Percentiles rank a stretch among this genome's conserved stretches.
Evolutionary conservation across 2,329 filamentous ascomycete species (phyloP).

Genomic region (Cadophora sp.): DNA sequence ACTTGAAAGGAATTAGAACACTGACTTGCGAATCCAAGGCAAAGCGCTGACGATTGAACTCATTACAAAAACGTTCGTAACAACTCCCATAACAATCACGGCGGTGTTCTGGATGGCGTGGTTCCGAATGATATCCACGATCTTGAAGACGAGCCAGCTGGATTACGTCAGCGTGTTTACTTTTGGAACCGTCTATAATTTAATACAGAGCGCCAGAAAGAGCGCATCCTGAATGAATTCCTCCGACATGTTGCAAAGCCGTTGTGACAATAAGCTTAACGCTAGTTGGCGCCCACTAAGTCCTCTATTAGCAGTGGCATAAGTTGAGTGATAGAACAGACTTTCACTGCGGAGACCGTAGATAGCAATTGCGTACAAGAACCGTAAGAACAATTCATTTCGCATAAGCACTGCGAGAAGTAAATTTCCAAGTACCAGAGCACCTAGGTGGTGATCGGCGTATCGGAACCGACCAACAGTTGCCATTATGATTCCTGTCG

Average conservation of each 20-base stretch:
- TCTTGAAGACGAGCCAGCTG: slow-evolving; percentile 50
- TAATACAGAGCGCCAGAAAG: slow-evolving; percentile 48
- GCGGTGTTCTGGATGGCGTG: slow-evolving; percentile 44
- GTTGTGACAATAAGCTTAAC: slow-evolving; percentile 48
- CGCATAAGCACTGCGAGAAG: slow-evolving; percentile 49
- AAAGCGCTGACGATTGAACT: slow-evolving; percentile 50
- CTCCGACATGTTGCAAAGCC: slow-evolving; percentile 50
- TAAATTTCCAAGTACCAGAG: slow-evolving; percentile 49
- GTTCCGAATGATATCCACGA: slow-evolving; percentile 48
- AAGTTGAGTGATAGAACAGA: slow-evolving; percentile 18
- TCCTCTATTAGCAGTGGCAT: slow-evolving; percentile 19
- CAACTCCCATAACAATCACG: slow-evolving; percentile 48
- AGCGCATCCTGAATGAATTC: slow-evolving; percentile 50
- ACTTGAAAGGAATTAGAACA: slow-evolving; percentile 24
- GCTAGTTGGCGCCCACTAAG: slow-evolving; percentile 48
- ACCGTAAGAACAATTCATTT: slow-evolving; percentile 49
- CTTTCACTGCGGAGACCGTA: slow-evolving; percentile 48
- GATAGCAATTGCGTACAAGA: slow-evolving; percentile 47
- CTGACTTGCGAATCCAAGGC: slow-evolving; percentile 51
- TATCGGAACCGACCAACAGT: slow-evolving; percentile 46
- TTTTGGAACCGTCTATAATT: slow-evolving; percentile 5
- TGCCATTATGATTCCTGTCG: slow-evolving; percentile 47
- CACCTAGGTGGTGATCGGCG: slow-evolving; percentile 48
- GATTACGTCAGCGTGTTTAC: slow-evolving; percentile 3
- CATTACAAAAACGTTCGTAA: slow-evolving; percentile 48